These are phyloP conservation scores for Apiospora malaysiana DNA, from an alignment of 2,329 filamentous ascomycete species.

Conservation along the genomic window DNA sequence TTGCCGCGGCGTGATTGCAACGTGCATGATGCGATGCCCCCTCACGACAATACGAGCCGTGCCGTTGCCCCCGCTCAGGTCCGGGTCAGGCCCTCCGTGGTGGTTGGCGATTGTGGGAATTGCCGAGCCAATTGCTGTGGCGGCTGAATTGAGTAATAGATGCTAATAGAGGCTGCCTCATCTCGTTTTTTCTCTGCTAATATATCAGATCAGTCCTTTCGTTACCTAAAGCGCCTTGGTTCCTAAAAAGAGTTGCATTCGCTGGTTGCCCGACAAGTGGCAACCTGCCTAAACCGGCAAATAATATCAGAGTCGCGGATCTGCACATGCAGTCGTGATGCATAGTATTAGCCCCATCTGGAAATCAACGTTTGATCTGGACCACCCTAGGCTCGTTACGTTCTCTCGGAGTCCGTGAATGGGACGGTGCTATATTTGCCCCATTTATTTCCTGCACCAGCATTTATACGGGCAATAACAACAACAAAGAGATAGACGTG, in stretches of 20 bases:
- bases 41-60: constrained; percentile 3
- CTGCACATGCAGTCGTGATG: neutral
- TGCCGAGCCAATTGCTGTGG: constrained; percentile 1
- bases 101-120: neutral
- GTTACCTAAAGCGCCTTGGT: no score
- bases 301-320: neutral
- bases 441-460: neutral
- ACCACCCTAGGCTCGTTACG: no score
- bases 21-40: neutral
- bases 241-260: neutral
- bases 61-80: constrained; percentile 1
- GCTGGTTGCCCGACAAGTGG: neutral
- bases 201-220: no score
- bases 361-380: neutral
- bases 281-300: neutral
- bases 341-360: neutral
- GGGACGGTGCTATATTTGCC: neutral
- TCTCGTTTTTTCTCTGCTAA: neutral
- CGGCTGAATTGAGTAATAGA: constrained; percentile 5
- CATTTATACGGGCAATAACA: neutral
- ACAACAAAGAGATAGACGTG: neutral
- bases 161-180: neutral
- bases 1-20: neutral
- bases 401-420: neutral
- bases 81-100: neutral